phyloP scores from a whole-genome alignment of 192 early-diverging fungal species.

The Entophlyctis luteolus region DNA sequence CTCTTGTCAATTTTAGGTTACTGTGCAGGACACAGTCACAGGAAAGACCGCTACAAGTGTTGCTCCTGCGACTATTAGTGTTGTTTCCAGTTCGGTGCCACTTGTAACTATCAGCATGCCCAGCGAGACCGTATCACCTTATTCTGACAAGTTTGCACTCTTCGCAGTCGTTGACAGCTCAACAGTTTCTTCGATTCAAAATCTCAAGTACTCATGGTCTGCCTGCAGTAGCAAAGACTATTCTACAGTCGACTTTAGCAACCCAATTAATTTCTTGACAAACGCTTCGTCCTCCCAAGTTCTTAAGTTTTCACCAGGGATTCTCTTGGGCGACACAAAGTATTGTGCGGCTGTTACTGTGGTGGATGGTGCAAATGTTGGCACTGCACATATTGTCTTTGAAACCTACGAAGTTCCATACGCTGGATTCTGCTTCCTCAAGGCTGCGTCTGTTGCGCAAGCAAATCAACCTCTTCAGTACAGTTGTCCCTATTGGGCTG shows the following conservation, averaged over 20 bases:
- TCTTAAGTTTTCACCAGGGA: constrained; percentile 15
- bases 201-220: constrained; percentile 24
- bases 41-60: not conserved
- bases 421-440: constrained; percentile 11
- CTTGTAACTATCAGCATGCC: constrained; percentile 3
- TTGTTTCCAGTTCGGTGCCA: constrained; percentile 5
- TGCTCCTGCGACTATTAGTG: not conserved
- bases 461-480: constrained; percentile 12
- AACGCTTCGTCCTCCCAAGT: constrained; percentile 15
- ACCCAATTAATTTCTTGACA: constrained; percentile 14
- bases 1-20: too few species aligned
- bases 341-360: constrained; percentile 26
- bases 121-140: not conserved
- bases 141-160: constrained; percentile 14
- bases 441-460: not conserved
- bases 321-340: not conserved
- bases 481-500: constrained; percentile 24
- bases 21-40: not conserved
- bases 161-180: constrained; percentile 13
- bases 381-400: not conserved
- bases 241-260: constrained; percentile 7
- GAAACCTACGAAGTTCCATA: constrained; percentile 14
- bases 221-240: constrained; percentile 4
- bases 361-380: constrained; percentile 1
- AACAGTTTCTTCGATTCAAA: constrained; percentile 1